A percentile compares a stretch with the other conserved stretches of the same genome.
Conservation (phyloP, 2,329 filamentous ascomycete species). For the Aschersonia sp. region DNA sequence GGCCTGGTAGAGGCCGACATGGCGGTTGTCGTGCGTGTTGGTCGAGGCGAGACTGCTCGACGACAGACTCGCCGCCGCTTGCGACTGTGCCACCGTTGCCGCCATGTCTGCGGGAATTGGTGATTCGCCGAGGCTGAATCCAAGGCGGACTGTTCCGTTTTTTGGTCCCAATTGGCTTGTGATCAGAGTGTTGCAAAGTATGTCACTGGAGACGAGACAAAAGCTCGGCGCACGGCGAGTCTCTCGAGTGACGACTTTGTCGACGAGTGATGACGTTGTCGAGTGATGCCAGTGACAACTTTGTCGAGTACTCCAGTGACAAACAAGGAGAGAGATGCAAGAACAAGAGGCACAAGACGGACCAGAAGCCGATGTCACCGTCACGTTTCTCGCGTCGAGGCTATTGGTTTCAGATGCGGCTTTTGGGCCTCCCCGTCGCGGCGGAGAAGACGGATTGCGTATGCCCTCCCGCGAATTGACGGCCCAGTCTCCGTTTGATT, state of each 20-base stretch:
- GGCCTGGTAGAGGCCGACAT: constrained; percentile 1
- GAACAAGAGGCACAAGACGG: too few relatives aligned
- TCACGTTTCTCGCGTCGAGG: too few relatives aligned
- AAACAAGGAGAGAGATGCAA: too few relatives aligned
- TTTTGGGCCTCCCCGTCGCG: constrained; percentile 1
- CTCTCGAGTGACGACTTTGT: too few relatives aligned
- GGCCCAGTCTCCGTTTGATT: too few relatives aligned
- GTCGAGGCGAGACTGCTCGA: constrained; percentile 6
- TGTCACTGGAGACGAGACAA: too few relatives aligned
- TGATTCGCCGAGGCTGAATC: background rate
- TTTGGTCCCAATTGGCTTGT: background rate
- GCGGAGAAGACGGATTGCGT: background rate
- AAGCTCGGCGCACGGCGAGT: too few relatives aligned
- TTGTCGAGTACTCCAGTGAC: too few relatives aligned
- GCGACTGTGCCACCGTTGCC: constrained; percentile 17
- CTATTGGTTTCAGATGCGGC: constrained; percentile 4
- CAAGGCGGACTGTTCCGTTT: background rate
- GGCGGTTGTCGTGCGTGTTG: constrained; percentile 3
- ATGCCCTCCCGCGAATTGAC: background rate
- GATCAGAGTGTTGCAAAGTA: too few relatives aligned
- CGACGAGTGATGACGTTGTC: too few relatives aligned
- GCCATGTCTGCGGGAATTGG: constrained; percentile 10
- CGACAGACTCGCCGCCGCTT: constrained; percentile 8
- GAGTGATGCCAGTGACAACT: too few relatives aligned
- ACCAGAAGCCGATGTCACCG: too few relatives aligned